Conservation (phyloP, 805 yeast species). For the Sugiyamaella qingdaonensis region DNA sequence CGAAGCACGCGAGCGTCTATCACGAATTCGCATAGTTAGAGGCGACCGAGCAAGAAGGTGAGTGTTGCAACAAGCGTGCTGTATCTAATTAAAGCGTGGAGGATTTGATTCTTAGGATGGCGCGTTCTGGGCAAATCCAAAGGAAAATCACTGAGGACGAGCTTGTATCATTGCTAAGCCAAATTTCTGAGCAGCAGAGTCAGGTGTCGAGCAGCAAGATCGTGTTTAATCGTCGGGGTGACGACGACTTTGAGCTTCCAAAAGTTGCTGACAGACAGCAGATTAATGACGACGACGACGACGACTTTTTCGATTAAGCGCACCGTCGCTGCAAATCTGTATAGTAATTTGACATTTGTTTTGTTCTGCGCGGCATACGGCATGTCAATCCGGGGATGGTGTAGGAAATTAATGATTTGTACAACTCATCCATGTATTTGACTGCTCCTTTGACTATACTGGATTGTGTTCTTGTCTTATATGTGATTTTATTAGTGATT, state of each 20-base stretch:
- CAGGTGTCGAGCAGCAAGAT: slow-evolving; percentile 60
- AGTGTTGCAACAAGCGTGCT: background rate
- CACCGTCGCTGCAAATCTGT: background rate
- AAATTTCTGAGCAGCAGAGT: slow-evolving; percentile 67
- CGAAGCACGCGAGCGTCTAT: slow-evolving; percentile 79
- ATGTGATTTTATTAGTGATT: too few species aligned
- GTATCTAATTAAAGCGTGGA: slow-evolving; percentile 52
- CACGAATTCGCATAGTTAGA: slow-evolving; percentile 81
- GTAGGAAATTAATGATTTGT: too few species aligned
- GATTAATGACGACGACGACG: slow-evolving; percentile 30
- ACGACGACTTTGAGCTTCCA: slow-evolving; percentile 36
- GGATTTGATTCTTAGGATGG: slow-evolving; percentile 65
- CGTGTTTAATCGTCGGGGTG: slow-evolving; percentile 45
- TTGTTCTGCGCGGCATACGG: too few species aligned
- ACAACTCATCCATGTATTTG: too few species aligned
- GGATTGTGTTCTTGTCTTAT: too few species aligned
- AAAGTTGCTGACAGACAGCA: slow-evolving; percentile 9
- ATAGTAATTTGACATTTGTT: too few species aligned
- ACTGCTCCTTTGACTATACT: too few species aligned
- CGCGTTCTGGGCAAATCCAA: slow-evolving; percentile 69
- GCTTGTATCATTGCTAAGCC: slow-evolving; percentile 76
- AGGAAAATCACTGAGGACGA: slow-evolving; percentile 77
- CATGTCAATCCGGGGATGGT: too few species aligned
- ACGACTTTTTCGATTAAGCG: slow-evolving; percentile 44
- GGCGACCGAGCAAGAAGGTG: slow-evolving; percentile 81